phyloP scores from a whole-genome alignment of 2,329 filamentous ascomycete genomes.

The Aspergillus clavatus region DNA sequence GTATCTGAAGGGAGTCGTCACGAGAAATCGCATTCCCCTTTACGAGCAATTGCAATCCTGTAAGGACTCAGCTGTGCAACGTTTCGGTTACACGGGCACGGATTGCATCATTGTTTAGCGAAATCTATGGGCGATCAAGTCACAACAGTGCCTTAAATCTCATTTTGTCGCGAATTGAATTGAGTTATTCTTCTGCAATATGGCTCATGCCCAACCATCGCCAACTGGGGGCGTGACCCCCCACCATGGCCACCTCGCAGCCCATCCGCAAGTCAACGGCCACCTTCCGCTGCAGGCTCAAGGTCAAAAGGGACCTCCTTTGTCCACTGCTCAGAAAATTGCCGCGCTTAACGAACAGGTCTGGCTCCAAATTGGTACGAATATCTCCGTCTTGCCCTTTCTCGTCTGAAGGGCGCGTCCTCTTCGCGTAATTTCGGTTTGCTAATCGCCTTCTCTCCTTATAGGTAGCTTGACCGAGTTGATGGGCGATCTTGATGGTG shows the following conservation, averaged over 20 bases:
- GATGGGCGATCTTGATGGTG: conserved; percentile 82
- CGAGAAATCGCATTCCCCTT: background rate
- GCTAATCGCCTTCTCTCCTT: conserved; percentile 12
- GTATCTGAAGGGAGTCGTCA: too few relatives aligned
- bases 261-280: conserved; percentile 39
- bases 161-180: conserved; percentile 7
- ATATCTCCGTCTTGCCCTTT: background rate
- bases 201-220: conserved; percentile 77
- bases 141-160: conserved; percentile 8
- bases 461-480: conserved; percentile 80
- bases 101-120: conserved; percentile 34
- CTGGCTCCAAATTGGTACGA: conserved; percentile 88
- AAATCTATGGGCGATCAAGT: conserved; percentile 12
- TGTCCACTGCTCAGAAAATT: conserved; percentile 68
- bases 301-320: conserved; percentile 54
- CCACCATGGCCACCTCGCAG: conserved; percentile 48
- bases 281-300: conserved; percentile 53
- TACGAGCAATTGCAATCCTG: conserved; percentile 3
- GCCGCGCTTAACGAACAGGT: conserved; percentile 76
- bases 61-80: conserved; percentile 16
- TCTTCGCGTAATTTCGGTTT: background rate
- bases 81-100: conserved; percentile 14
- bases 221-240: conserved; percentile 68
- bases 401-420: background rate
- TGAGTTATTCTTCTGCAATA: conserved; percentile 31